A percentile compares a stretch with the other conserved stretches of the same genome.
phyloP scores from a whole-genome alignment of 2,329 filamentous ascomycete species.

The Albifimbria verrucaria region DNA sequence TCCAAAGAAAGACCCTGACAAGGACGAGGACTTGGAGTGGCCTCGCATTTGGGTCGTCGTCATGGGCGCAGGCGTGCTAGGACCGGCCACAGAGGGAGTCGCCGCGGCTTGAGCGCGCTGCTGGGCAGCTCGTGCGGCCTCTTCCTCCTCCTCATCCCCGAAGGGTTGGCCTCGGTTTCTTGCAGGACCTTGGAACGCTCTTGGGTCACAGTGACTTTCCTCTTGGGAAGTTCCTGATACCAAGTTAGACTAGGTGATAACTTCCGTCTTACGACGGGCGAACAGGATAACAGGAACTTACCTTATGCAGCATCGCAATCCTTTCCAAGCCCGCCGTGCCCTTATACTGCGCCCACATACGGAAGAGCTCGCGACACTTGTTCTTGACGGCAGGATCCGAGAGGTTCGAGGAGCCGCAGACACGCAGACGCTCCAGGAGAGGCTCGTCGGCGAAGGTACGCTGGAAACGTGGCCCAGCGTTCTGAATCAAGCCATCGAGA shows the following conservation, averaged over 20 bases:
- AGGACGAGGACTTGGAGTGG: constrained; percentile 36
- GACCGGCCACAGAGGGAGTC: constrained; percentile 12
- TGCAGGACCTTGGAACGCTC: constrained; percentile 79
- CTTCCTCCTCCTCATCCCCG: constrained; percentile 61
- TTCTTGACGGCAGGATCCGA: constrained; percentile 83
- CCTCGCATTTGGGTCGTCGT: not conserved
- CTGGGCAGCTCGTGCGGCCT: constrained; percentile 29
- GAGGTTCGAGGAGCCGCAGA: constrained; percentile 80
- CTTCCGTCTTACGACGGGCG: no score
- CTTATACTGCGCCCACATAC: constrained; percentile 86
- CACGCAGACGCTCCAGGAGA: constrained; percentile 82
- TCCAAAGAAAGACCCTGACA: constrained; percentile 35
- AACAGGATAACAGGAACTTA: constrained; percentile 23
- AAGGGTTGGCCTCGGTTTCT: constrained; percentile 77
- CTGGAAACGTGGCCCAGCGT: constrained; percentile 85
- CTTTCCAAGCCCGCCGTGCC: constrained; percentile 74
- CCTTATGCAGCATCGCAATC: constrained; percentile 74
- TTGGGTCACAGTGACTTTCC: constrained; percentile 70
- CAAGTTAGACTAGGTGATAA: no score
- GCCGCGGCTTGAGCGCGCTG: constrained; percentile 19
- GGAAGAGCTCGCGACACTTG: constrained; percentile 84
- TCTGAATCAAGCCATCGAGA: constrained; percentile 90
- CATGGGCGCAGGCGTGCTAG: constrained; percentile 10
- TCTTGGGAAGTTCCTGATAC: constrained; percentile 56
- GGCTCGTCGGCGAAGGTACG: constrained; percentile 86